Evolutionary conservation across 768 basidiomycete genomes (phyloP), one percentile per base, ranked within the genome.

Genomic region (Phylloporus scabripes): DNA sequence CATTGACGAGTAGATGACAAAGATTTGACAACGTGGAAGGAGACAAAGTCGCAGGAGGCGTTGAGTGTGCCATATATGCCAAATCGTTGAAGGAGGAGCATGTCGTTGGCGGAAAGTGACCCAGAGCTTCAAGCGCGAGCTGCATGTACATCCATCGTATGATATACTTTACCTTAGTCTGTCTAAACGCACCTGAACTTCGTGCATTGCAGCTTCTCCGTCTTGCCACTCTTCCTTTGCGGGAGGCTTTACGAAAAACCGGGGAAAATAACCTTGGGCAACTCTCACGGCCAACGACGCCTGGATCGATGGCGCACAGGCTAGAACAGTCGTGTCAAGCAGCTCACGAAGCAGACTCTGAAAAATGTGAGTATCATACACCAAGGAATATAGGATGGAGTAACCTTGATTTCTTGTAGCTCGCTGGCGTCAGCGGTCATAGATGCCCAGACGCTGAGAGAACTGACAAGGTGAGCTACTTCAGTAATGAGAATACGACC

Each of bases 241-340:
- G 14, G 62, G 53, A 3, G 73, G 68, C 37, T 62, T 59, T 20
- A 72, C 47, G 1, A 72, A 70, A 24, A 76, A 64, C 14, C 75
- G 71, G 7, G 82, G 76, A 53, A 74, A 79, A 43, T 65, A 60
- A 8, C 46, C 26, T 55, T 74, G 71, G 38, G 81, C 76, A 7
- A 71, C 68, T 44, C 76, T 65, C 48, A 75, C 70, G 1, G 81
- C 75, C 3, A 81, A 61, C 9, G 60, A 70, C 2, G 72, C 67
- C 28, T 73, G 67, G 17, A 81, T 69, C 33, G 61, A 72, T 37
- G 60, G 57, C 14, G 70, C 63, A 52, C 66, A 76, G 9, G 54
- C 54, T 3, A 67, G 50, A 8, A 77, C 42, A 11, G 70, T 61
- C 14, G 63, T 57, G 20, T 75, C 72, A 4, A 79, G 53, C 26